Evolutionary conservation across 495 filamentous ascomycete genomes (phyloP).

Genomic region (Podospora bellae-mahoneyi): DNA sequence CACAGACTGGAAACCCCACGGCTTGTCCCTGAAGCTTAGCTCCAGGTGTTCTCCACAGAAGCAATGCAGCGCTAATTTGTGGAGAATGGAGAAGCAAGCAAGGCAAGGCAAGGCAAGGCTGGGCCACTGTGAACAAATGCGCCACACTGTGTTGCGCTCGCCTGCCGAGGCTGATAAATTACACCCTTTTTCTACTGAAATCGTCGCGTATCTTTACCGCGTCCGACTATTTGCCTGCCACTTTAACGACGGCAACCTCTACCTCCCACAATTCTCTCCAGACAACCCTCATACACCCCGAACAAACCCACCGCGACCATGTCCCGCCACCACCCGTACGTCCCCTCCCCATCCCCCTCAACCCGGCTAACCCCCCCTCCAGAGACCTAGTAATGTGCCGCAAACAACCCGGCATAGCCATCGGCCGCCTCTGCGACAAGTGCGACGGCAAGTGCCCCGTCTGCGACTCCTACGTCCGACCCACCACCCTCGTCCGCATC

Average conservation of each 20-base stretch:
- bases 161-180: background rate
- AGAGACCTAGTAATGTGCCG: constrained; percentile 99
- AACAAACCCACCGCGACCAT: constrained; percentile 19
- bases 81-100: background rate
- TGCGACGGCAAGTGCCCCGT: constrained; percentile 99
- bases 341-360: constrained; percentile 2
- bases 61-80: background rate
- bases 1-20: background rate
- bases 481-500: constrained; percentile 94
- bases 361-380: constrained; percentile 11
- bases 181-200: background rate
- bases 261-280: background rate
- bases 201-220: background rate
- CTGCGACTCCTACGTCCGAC: constrained; percentile 97
- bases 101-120: background rate
- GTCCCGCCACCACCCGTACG: constrained; percentile 42
- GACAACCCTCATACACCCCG: background rate
- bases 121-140: background rate
- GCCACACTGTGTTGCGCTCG: background rate
- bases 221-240: background rate
- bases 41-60: background rate
- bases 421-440: constrained; percentile 99
- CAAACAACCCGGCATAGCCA: constrained; percentile 95
- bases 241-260: background rate
- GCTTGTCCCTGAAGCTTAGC: background rate